Evolutionary conservation across 2,329 filamentous ascomycete species (phyloP).

Genomic region (Penicillium decumbens): DNA sequence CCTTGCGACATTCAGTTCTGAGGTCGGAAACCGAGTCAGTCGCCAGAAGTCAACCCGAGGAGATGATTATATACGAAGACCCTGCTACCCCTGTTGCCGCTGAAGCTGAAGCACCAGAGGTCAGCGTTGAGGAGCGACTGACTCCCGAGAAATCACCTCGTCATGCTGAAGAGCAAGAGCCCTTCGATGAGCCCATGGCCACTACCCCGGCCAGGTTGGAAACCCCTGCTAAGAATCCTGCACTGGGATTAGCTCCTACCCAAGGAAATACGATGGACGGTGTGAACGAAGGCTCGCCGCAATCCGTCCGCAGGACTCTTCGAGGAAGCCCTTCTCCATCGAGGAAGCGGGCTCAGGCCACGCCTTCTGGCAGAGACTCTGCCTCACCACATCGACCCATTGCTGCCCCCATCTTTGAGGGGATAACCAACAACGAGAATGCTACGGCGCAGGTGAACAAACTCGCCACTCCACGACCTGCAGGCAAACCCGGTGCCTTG

Average conservation of each 20-base stretch:
- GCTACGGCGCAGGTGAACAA: slow-evolving; percentile 13
- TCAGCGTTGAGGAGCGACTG: slow-evolving; percentile 6
- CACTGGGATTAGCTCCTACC: slow-evolving; percentile 10
- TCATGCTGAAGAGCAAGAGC: neutral
- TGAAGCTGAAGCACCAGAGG: slow-evolving; percentile 2
- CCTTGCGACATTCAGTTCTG: slow-evolving; percentile 6
- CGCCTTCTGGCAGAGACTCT: slow-evolving; percentile 5
- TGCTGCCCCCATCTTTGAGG: neutral
- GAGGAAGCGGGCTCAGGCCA: slow-evolving; percentile 10
- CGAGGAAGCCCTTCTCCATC: slow-evolving; percentile 20
- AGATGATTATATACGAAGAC: slow-evolving; percentile 28
- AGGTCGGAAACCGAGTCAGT: slow-evolving; percentile 7
- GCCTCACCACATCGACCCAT: slow-evolving; percentile 9
- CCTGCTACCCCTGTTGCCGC: slow-evolving; percentile 17
- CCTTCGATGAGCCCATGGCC: neutral
- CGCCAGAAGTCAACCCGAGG: slow-evolving; percentile 13
- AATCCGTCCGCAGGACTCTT: slow-evolving; percentile 17
- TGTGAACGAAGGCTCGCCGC: slow-evolving; percentile 14
- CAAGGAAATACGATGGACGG: slow-evolving; percentile 8
- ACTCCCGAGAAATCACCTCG: slow-evolving; percentile 13
- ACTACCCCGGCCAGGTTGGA: slow-evolving; percentile 3
- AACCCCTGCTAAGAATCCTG: slow-evolving; percentile 8
- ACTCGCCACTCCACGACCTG: slow-evolving; percentile 19
- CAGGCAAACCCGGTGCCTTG: slow-evolving; percentile 29
- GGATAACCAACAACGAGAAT: slow-evolving; percentile 26